Evolutionary conservation across 2,329 filamentous ascomycete species (phyloP).

Genomic region (Beauveria rudraprayagi): DNA sequence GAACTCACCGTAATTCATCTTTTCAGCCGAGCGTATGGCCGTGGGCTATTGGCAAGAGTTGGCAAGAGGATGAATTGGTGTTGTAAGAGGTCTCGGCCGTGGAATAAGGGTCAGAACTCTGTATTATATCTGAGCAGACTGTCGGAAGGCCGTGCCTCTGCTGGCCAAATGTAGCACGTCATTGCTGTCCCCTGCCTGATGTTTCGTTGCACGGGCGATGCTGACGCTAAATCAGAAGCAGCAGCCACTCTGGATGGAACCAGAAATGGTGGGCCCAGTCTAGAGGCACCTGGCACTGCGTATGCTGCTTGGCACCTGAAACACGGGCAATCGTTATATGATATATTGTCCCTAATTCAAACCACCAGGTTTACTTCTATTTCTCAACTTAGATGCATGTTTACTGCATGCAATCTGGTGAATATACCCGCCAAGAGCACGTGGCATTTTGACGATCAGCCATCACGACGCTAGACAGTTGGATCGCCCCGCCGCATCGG

Average conservation of each 20-base stretch:
- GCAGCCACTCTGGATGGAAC: background rate
- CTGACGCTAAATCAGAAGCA: background rate
- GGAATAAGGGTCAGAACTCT: background rate
- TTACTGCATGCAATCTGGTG: background rate
- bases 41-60: no score
- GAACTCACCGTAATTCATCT: constrained; percentile 6
- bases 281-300: background rate
- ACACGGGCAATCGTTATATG: background rate
- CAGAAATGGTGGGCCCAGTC: background rate
- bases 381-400: no score
- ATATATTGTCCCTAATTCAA: background rate
- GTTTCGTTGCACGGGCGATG: background rate
- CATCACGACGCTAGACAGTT: background rate
- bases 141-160: background rate
- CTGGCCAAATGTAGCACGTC: constrained; percentile 5
- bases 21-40: background rate
- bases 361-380: background rate
- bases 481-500: constrained; percentile 9
- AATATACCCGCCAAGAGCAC: background rate
- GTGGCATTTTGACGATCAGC: background rate
- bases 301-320: background rate
- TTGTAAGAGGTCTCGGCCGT: no score
- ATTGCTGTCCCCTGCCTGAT: background rate
- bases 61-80: background rate
- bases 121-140: background rate